phyloP scores from a whole-genome alignment of 192 early-diverging fungal genomes.

The Podila epigama region DNA sequence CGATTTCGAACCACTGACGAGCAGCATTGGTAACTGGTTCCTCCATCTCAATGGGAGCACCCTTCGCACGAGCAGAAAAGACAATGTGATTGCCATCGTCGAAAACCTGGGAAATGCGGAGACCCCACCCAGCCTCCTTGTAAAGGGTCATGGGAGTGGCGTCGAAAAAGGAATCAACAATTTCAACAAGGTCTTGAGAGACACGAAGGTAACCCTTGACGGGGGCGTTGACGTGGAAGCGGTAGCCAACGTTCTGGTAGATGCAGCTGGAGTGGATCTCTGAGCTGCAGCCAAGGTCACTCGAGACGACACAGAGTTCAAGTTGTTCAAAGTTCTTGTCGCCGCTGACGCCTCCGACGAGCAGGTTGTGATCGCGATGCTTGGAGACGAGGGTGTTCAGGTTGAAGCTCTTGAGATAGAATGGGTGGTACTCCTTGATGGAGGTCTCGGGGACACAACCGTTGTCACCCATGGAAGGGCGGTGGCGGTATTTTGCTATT shows the following conservation, averaged over 20 bases:
- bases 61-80: background rate
- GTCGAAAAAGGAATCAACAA: background rate
- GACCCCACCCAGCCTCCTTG: slow-evolving; percentile 21
- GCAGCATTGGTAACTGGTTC: background rate
- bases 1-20: slow-evolving; percentile 7
- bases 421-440: background rate
- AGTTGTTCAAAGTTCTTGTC: slow-evolving; percentile 1
- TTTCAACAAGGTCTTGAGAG: background rate
- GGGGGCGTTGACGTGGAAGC: background rate
- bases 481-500: background rate
- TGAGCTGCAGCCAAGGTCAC: background rate
- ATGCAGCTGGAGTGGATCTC: background rate
- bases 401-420: background rate
- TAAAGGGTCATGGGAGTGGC: background rate
- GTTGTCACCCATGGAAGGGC: no score
- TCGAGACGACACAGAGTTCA: background rate
- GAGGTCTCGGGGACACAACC: background rate
- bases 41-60: background rate
- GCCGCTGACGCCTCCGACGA: background rate
- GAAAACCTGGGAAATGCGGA: slow-evolving; percentile 1
- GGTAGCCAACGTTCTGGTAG: background rate
- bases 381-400: background rate
- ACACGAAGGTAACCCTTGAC: background rate
- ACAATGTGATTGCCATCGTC: background rate
- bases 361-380: background rate